Percentiles rank a stretch among this genome's conserved stretches.
These are phyloP conservation scores for Rhizopogon sp. DNA, from an alignment of 768 basidiomycete species.

Conservation along the genomic window DNA sequence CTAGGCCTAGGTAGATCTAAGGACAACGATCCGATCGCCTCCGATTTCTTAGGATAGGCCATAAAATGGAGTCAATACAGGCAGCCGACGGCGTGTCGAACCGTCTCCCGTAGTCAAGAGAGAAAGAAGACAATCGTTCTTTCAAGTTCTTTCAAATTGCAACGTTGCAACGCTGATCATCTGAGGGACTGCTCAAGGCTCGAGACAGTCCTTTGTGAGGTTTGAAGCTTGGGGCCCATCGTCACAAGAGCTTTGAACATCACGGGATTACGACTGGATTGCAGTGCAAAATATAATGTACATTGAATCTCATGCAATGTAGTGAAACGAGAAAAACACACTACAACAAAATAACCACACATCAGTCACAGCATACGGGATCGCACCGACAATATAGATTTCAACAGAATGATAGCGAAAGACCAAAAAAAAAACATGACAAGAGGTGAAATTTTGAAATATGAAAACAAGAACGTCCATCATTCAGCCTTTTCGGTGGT, in stretches of 20 bases:
- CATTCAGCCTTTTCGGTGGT: slow-evolving; percentile 22
- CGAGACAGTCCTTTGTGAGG: no score
- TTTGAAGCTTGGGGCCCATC: no score
- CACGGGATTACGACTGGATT: no score
- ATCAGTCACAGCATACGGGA: background rate
- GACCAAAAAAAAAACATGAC: background rate
- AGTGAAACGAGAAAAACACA: background rate
- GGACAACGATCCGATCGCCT: background rate
- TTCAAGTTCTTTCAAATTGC: no score
- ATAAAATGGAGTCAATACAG: background rate
- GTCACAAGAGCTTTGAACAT: no score
- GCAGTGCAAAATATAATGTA: no score
- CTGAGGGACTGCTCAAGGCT: no score
- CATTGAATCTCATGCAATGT: background rate
- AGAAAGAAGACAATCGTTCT: no score
- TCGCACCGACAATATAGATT: background rate
- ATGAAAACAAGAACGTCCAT: background rate
- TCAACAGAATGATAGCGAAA: background rate
- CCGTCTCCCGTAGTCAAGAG: background rate
- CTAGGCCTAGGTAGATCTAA: no score
- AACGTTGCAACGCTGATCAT: no score
- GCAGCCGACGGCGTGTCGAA: background rate
- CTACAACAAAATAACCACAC: background rate
- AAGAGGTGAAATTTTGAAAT: background rate
- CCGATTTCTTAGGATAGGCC: background rate